Evolutionary conservation across 2,329 filamentous ascomycete genomes (phyloP).

Genomic region (Epichloe sp.): DNA sequence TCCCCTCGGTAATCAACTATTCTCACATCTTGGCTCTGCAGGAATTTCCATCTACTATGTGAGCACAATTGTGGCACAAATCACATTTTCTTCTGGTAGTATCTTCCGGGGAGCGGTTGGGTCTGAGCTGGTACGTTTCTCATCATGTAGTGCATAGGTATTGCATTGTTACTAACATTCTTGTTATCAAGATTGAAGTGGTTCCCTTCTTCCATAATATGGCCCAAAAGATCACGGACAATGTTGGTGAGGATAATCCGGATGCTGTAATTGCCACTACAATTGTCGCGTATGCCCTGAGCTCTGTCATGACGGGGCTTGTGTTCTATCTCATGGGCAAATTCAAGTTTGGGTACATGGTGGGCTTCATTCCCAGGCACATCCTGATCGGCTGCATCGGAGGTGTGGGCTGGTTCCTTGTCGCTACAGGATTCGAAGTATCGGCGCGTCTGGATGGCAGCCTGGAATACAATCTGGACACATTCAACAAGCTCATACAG

Average conservation of each 20-base stretch:
- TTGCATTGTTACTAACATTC: neutral
- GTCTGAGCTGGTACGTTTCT: constrained; percentile 63
- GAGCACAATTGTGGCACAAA: constrained; percentile 86
- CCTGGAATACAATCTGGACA: constrained; percentile 67
- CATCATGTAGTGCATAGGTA: neutral
- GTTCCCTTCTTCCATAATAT: constrained; percentile 99
- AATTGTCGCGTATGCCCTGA: constrained; percentile 80
- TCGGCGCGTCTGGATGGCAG: constrained; percentile 79
- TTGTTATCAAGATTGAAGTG: constrained; percentile 66
- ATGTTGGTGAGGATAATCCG: constrained; percentile 66
- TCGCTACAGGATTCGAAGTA: constrained; percentile 86
- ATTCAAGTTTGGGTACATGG: constrained; percentile 78
- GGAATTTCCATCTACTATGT: constrained; percentile 99
- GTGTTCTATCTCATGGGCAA: constrained; percentile 87
- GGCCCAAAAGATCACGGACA: constrained; percentile 72
- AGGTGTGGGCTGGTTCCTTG: constrained; percentile 88
- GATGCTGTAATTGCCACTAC: constrained; percentile 88
- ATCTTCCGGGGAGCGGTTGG: constrained; percentile 85
- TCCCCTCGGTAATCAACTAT: constrained; percentile 75
- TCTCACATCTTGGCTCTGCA: constrained; percentile 74
- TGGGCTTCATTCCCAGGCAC: constrained; percentile 92
- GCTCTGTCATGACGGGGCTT: constrained; percentile 77
- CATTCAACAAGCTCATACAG: constrained; percentile 60
- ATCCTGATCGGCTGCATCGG: constrained; percentile 96
- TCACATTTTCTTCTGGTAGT: constrained; percentile 78